phyloP scores from a whole-genome alignment of 768 basidiomycete genomes.

The Podaxis sp. region DNA sequence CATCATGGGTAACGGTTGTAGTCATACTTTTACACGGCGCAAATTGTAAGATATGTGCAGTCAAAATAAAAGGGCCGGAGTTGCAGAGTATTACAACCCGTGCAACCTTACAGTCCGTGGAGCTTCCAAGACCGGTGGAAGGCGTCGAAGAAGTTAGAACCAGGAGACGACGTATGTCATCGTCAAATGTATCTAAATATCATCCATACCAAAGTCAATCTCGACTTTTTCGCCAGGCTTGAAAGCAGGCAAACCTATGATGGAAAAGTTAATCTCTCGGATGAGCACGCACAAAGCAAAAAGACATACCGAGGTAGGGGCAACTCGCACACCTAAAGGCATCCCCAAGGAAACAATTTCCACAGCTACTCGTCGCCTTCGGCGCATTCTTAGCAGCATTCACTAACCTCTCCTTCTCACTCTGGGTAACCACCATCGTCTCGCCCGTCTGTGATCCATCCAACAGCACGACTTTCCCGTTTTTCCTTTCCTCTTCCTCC shows the following conservation, averaged over 20 bases:
- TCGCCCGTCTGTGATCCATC: constrained; percentile 63
- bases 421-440: constrained; percentile 53
- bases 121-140: not conserved
- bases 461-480: constrained; percentile 64
- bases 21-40: no score
- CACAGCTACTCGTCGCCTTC: constrained; percentile 95
- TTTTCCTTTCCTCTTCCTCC: constrained; percentile 75
- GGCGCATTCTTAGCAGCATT: constrained; percentile 69
- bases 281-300: constrained; percentile 6
- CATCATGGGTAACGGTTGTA: no score
- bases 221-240: constrained; percentile 98
- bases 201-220: constrained; percentile 87
- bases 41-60: no score
- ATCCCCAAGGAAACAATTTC: constrained; percentile 96
- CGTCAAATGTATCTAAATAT: constrained; percentile 49
- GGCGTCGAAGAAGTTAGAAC: not conserved
- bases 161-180: not conserved
- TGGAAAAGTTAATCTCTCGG: constrained; percentile 17
- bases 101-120: no score
- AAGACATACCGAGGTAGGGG: constrained; percentile 88
- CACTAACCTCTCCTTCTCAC: constrained; percentile 65
- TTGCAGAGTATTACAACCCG: no score
- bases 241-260: constrained; percentile 90
- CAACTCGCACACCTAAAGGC: constrained; percentile 96
- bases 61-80: no score